A percentile compares a stretch with the other conserved stretches of the same genome.
phyloP scores from a whole-genome alignment of 345 rosid genomes.

The Bretschneidera sinensis region DNA sequence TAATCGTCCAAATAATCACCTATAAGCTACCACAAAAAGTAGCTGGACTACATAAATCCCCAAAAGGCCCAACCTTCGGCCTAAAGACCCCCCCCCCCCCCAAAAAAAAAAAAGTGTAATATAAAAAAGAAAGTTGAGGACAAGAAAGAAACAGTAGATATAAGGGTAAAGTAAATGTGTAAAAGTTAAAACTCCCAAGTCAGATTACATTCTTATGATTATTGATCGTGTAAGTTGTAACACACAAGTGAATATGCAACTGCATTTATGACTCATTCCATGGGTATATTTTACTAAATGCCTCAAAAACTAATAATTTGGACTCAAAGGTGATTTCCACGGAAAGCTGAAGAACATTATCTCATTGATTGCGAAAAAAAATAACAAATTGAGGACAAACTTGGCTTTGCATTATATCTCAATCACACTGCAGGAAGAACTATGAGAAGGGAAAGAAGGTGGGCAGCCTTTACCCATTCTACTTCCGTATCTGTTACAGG shows the following conservation, averaged over 20 bases:
- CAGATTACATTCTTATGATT: no score
- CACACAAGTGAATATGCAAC: neutral
- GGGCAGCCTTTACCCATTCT: constrained; percentile 21
- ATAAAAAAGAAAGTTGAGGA: no score
- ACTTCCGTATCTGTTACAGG: constrained; percentile 16
- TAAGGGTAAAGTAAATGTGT: no score
- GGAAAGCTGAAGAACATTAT: neutral
- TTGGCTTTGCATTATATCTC: neutral
- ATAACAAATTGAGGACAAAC: neutral
- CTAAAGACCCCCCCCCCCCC: no score
- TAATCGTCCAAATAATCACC: no score
- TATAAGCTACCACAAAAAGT: no score
- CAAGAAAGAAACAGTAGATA: no score
- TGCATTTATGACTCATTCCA: neutral
- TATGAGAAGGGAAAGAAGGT: constrained; percentile 7
- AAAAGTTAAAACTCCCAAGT: no score
- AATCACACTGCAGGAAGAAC: neutral
- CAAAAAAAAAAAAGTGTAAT: no score
- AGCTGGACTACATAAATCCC: no score
- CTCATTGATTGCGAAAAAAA: neutral
- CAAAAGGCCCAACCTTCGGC: no score
- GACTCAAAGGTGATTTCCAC: neutral
- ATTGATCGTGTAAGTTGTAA: no score
- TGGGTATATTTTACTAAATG: neutral
- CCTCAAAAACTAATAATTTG: neutral